phyloP scores from a whole-genome alignment of 176 grass and related monocot species.

The Aegilops tauschii region DNA sequence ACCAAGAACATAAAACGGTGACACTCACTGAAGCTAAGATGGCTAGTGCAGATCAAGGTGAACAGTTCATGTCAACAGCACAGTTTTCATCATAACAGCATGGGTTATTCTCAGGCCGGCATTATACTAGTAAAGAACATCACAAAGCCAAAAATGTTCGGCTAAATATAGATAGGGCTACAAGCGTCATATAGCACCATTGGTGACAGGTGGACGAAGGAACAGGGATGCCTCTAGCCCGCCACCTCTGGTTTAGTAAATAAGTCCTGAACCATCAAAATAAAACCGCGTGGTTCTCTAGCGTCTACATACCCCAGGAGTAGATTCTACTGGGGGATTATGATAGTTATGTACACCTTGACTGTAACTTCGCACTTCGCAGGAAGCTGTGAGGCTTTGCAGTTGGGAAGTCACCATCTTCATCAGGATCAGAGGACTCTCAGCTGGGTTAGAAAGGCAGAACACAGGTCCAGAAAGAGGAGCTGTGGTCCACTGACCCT shows the following conservation, averaged over 20 bases:
- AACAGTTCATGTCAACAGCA: neutral
- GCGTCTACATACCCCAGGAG: constrained; percentile 30
- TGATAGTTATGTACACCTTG: constrained; percentile 41
- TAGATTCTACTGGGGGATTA: constrained; percentile 39
- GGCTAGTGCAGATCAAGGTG: neutral
- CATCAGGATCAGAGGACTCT: constrained; percentile 62
- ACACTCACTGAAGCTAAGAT: neutral
- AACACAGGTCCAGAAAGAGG: constrained; percentile 86
- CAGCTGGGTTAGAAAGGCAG: constrained; percentile 83
- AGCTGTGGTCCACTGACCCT: constrained; percentile 70
- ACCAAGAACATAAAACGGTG: neutral
- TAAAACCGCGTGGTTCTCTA: constrained; percentile 19
- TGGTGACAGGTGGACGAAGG: neutral
- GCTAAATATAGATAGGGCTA: constrained; percentile 19
- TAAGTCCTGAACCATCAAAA: constrained; percentile 4
- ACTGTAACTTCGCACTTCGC: constrained; percentile 5
- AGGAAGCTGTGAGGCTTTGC: neutral
- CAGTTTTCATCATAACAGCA: neutral
- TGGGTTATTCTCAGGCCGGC: constrained; percentile 8
- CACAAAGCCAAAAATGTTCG: constrained; percentile 4
- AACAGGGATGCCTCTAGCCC: constrained; percentile 1
- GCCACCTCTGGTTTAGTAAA: neutral
- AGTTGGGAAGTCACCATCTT: constrained; percentile 5
- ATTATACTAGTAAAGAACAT: constrained; percentile 8
- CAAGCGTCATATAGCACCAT: neutral